Evolutionary conservation across 176 grass and related monocot genomes (phyloP), one percentile per base, ranked within the genome.

Genomic region (Olyra latifolia): DNA sequence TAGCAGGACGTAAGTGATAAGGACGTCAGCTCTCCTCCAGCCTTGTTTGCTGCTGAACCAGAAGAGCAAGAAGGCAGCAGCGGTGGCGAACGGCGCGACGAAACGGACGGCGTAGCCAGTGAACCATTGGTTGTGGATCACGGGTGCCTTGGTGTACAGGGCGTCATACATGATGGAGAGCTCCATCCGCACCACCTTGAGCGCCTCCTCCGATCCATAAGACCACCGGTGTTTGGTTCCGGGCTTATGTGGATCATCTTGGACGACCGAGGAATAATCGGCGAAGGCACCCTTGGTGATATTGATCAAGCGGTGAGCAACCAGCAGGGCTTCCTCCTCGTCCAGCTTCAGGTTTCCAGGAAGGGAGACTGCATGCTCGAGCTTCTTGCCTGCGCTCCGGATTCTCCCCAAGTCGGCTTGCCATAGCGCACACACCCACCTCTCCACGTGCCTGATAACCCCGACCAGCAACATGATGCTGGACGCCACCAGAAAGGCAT

Each of bases 371-470:
- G 22, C 0, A 60, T 24, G 57, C 23, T 24, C 0, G 12, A 27
- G 1, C 19, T 66, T 47, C 32, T 70, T 42, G 65, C 56, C 60
- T 15, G 79, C 71, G 65, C 44, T 47, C 38, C 66, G 38, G 8
- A 81, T 9, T 19, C 4, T 29, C 1, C 59, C 49, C 38, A 71
- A 41, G 50, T 68, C 56, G 22, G 38, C 79, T 17, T 5, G 24
- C 65, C 5, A 24, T 1, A 81, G 16, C 4, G 79, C 47, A 49
- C 29, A 58, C 0, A 52, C 8, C n/a, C n/a, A n/a, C 66, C 66
- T 55, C 50, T 81, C 79, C 5, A 16, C 66, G 15, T 81, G 71
- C 79, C 71, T 81, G 14, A 44, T 5, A 32, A 71, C 45, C 7
- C 79, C 62, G 3, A 49, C 0, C 48, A 48, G 1, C 28, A 78